Evolutionary conservation across 805 yeast species (phyloP), one percentile per base, ranked within the genome.

Genomic region (Schwanniomyces yamadae): DNA sequence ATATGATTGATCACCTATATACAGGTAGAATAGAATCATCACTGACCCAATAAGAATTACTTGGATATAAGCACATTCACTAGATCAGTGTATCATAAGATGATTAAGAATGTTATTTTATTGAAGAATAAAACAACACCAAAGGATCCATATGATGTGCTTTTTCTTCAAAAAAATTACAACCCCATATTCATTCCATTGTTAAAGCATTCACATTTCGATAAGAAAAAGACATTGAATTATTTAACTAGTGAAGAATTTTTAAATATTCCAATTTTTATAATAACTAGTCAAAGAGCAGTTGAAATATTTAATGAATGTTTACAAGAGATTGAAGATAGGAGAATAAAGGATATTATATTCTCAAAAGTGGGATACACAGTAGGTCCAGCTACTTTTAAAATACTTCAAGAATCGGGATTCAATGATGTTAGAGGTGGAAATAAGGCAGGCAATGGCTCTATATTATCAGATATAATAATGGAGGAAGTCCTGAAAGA

Each of bases 261-360:
- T 41, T 40, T 74, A 1, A 31, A 49, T 1, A 63, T 69, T 19
- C 69, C 72, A 26, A 75, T 80, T 0, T 59, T 88, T 23, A 82
- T 91, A 7, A 79, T 91, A 4, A 90, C 98, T 0, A 84, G 95
- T 2, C 97, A 91, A 55, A 60, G 98, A 45, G 95, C 96, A 2
- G 95, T 90, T 0, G 96, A 90, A 48, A 81, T 87, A 4, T 58
- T 88, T 9, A 75, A 75, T 41, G 63, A 66, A 24, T 55, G 75
- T 10, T 59, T 82, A 5, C 41, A 45, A 0, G 39, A 40, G 8
- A 46, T 67, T n/a, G 29, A 33, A 9, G 49, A 42, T 20, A 48
- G 31, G 1, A 41, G 31, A 6, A 26, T 30, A 28, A 53, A 40
- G 37, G 46, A 54, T 6, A 36, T 32, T 0, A 61, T 80, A 1